Evolutionary conservation across 192 early-diverging fungal species (phyloP).

Genomic region (Spizellomyces punctatus): DNA sequence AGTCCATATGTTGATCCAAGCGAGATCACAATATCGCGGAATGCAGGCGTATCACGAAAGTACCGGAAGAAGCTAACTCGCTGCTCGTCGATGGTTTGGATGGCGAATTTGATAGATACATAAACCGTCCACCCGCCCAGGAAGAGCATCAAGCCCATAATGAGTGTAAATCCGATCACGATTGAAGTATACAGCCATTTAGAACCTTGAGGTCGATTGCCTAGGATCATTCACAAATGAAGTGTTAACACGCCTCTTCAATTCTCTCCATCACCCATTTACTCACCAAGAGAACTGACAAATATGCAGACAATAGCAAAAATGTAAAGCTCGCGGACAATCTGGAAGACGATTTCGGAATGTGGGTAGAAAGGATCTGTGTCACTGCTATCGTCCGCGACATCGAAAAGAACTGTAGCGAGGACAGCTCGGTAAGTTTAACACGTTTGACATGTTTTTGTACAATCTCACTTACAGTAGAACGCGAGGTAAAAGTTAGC

Average conservation of each 20-base stretch:
- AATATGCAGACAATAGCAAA: conserved; percentile 48
- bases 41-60: conserved; percentile 41
- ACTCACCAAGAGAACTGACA: conserved; percentile 53
- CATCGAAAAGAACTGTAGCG: conserved; percentile 33
- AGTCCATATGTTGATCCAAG: conserved; percentile 47
- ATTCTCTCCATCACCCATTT: background rate
- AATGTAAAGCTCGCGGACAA: conserved; percentile 40
- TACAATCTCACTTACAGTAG: conserved; percentile 32
- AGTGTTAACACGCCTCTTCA: too few relatives aligned
- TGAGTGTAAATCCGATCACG: conserved; percentile 75
- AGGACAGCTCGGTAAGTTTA: background rate
- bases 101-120: conserved; percentile 22
- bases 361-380: conserved; percentile 43
- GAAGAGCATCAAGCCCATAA: conserved; percentile 68
- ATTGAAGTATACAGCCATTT: conserved; percentile 70
- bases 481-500: conserved; percentile 62
- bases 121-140: conserved; percentile 48
- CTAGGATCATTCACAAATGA: too few relatives aligned
- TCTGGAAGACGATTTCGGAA: conserved; percentile 43
- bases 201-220: background rate
- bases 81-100: conserved; percentile 2
- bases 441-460: conserved; percentile 8
- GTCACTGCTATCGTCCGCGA: conserved; percentile 37
- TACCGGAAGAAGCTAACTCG: conserved; percentile 30
- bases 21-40: conserved; percentile 46